phyloP scores from a whole-genome alignment of 208 protist genomes.

The Crithidia expoeki region DNA sequence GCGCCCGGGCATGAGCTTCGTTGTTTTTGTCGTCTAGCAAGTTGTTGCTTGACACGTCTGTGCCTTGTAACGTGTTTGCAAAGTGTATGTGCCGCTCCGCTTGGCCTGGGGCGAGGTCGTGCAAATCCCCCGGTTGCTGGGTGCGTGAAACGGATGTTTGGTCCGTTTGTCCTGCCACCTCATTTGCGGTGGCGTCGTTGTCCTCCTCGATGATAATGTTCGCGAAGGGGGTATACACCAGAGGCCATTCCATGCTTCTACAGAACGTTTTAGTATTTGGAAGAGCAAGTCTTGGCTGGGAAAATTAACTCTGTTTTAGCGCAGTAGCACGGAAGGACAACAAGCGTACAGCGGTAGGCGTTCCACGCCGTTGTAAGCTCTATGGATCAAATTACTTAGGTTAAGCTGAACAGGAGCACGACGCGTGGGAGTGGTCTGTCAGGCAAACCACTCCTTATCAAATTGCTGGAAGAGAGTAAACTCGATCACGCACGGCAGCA shows the following conservation, averaged over 20 bases:
- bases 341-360: too few species aligned
- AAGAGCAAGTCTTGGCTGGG: background rate
- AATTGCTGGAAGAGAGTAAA: too few species aligned
- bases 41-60: background rate
- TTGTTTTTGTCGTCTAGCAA: background rate
- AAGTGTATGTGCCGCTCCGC: slow-evolving; percentile 9
- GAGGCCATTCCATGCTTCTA: slow-evolving; percentile 31
- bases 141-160: too few species aligned
- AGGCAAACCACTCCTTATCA: too few species aligned
- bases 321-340: too few species aligned
- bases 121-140: background rate
- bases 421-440: too few species aligned
- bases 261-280: background rate
- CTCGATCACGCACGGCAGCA: too few species aligned
- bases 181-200: background rate
- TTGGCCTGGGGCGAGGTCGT: too few species aligned
- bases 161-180: background rate
- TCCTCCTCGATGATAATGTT: slow-evolving; percentile 37
- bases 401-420: too few species aligned
- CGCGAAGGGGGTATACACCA: slow-evolving; percentile 19
- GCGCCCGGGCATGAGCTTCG: background rate
- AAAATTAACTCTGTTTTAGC: too few species aligned
- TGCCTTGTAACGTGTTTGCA: background rate
- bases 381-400: too few species aligned
- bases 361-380: too few species aligned